phyloP scores from a whole-genome alignment of 176 grass and related monocot species.

The Avena eriantha region DNA sequence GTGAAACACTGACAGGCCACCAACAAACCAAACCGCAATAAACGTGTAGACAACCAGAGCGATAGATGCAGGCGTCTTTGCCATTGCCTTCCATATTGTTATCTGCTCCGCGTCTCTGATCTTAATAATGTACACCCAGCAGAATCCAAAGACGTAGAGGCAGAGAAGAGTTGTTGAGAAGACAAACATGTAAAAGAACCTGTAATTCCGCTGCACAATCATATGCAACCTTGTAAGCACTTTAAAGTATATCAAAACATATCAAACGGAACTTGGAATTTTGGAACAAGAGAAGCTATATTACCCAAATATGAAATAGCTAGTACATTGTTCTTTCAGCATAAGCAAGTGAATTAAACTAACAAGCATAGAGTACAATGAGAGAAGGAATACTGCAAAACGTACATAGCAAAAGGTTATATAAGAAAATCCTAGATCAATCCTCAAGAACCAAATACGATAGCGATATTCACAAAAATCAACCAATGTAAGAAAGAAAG shows the following conservation, averaged over 20 bases:
- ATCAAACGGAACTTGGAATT: conserved; percentile 17
- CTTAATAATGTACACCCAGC: conserved; percentile 89
- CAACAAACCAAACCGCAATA: conserved; percentile 92
- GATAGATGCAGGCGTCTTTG: conserved; percentile 78
- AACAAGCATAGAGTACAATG: conserved; percentile 25
- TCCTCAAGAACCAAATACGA: neutral
- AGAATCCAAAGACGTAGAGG: conserved; percentile 86
- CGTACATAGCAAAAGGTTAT: neutral
- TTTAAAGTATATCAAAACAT: conserved; percentile 2
- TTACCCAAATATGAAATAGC: neutral
- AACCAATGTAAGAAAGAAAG: neutral
- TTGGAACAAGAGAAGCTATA: neutral
- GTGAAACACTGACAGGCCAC: conserved; percentile 93
- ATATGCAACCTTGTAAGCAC: conserved; percentile 38
- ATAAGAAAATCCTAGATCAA: neutral
- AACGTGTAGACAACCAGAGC: conserved; percentile 84
- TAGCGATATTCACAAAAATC: neutral
- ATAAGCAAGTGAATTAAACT: conserved; percentile 4
- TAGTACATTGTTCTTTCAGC: conserved; percentile 1
- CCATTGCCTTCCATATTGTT: conserved; percentile 88
- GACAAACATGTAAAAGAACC: conserved; percentile 99
- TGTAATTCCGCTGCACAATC: conserved; percentile 85
- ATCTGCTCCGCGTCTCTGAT: conserved; percentile 82
- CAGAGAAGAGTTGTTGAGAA: conserved; percentile 92
- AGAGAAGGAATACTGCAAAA: neutral